Evolutionary conservation across 2,329 filamentous ascomycete genomes (phyloP), one percentile per base, ranked within the genome.

Genomic region (Aspergillus felis): DNA sequence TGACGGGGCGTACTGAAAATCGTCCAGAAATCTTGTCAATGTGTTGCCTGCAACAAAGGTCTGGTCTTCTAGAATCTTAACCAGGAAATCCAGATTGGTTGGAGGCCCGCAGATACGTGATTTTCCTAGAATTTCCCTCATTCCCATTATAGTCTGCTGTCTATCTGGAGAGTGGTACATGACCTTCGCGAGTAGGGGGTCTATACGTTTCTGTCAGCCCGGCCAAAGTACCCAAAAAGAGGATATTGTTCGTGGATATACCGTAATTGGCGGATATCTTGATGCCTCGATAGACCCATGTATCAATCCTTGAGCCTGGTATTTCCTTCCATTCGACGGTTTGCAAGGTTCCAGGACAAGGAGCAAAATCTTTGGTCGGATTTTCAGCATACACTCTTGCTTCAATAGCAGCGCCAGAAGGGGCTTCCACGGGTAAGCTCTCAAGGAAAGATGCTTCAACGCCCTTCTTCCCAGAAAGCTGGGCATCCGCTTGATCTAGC

Each of bases 201-300:
- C 78, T 74, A 56, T 1, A 28, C 27, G n/a, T 50, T 3, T 17
- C 22, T 24, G 44, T 47, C 44, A 47, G 44, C 22, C 22, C 12
- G 4, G 22, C 10, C 44, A 25, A 47, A 27, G 10, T 10, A 17
- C 20, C 2, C 10, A 10, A 24, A 35, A 50, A 17, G 2, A 12
- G 35, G 17, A 22, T 52, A 63, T 22, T 12, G 22, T 17, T 38
- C 57, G 41, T 47, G 47, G 61, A 60, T 62, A 58, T 68, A 74
- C 82, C 83, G 54, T 86, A 87, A 57, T 83, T 77, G 1, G 84
- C 79, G 4, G 82, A 82, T 42, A 88, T 77, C 3, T 76, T 79
- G 2, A 81, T 79, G 5, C 85, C 85, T 1, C 79, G 80, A 54
- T 81, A 78, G 1, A 87, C 77, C 85, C 85, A 88, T 0, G 84